phyloP scores from a whole-genome alignment of 495 filamentous ascomycete genomes.

The Trypethelium eluteriae region DNA sequence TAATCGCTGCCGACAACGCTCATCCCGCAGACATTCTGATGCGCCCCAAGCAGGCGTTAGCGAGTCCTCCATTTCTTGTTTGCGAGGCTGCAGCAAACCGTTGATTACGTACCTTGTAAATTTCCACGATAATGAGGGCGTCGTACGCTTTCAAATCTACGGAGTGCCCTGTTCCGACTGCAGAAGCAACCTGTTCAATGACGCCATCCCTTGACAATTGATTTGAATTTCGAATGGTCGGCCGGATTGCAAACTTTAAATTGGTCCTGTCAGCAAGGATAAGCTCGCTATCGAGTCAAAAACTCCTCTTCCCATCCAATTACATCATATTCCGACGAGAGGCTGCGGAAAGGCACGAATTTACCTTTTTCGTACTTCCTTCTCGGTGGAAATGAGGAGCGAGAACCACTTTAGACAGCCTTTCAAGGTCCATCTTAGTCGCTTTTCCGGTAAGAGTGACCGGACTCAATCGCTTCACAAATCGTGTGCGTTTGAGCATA shows the following conservation, averaged over 20 bases:
- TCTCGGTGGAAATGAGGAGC: constrained; percentile 57
- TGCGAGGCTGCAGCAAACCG: constrained; percentile 5
- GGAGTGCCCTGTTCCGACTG: constrained; percentile 60
- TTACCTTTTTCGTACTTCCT: constrained; percentile 15
- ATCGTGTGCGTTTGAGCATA: constrained; percentile 58
- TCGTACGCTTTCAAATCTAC: constrained; percentile 80
- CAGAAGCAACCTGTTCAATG: constrained; percentile 69
- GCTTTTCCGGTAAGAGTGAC: constrained; percentile 69
- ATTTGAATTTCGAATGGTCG: constrained; percentile 69
- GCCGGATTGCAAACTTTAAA: constrained; percentile 79
- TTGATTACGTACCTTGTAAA: constrained; percentile 65
- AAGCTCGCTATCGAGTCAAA: neutral
- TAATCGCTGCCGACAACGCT: constrained; percentile 65
- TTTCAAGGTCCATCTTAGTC: constrained; percentile 63
- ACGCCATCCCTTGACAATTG: constrained; percentile 63
- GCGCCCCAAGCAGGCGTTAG: constrained; percentile 15
- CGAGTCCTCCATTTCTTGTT: neutral
- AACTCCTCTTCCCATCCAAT: neutral
- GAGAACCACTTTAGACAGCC: constrained; percentile 63
- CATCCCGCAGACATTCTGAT: constrained; percentile 70
- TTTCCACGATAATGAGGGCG: constrained; percentile 75
- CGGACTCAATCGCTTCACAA: constrained; percentile 78
- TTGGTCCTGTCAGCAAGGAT: constrained; percentile 6
- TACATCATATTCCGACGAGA: neutral
- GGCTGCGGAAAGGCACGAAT: neutral